Conservation (phyloP, 2,329 filamentous ascomycete species). For the Phaeosphaeria sp. region DNA sequence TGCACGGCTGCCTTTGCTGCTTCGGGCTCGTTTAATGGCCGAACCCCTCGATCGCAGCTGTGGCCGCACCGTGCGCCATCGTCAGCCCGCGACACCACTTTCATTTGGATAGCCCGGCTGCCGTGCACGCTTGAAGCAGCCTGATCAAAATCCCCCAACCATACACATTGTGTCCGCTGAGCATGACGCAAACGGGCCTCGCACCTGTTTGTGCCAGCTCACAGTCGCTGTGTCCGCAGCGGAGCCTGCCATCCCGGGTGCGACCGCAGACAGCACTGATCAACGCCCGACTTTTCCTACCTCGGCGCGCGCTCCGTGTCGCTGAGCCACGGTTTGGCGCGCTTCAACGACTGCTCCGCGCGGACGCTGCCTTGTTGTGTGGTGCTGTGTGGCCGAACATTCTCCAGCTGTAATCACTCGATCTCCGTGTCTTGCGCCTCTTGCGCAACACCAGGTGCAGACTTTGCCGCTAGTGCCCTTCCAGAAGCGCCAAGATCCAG, state of each 20-base stretch:
- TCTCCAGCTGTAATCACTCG: constrained; percentile 6
- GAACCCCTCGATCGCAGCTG: constrained; percentile 23
- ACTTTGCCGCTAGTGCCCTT: constrained; percentile 20
- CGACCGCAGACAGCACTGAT: constrained; percentile 8
- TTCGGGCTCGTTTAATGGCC: constrained; percentile 24
- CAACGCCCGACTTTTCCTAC: constrained; percentile 9
- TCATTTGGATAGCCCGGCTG: constrained; percentile 29
- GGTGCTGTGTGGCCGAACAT: constrained; percentile 12
- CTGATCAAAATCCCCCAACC: constrained; percentile 20
- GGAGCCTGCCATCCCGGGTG: constrained; percentile 1
- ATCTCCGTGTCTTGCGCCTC: constrained; percentile 10
- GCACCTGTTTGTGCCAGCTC: constrained; percentile 23
- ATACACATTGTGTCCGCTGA: constrained; percentile 6
- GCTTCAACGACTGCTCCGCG: background rate
- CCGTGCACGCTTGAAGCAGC: constrained; percentile 10
- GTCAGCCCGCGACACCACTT: constrained; percentile 26
- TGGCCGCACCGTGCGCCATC: constrained; percentile 2
- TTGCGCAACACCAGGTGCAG: constrained; percentile 11
- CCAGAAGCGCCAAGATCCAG: constrained; percentile 22
- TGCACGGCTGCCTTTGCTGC: constrained; percentile 12
- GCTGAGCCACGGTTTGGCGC: background rate
- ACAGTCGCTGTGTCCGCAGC: constrained; percentile 1
- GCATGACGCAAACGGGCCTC: constrained; percentile 28
- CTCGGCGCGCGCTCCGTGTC: background rate
- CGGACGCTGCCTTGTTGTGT: background rate